phyloP scores from a whole-genome alignment of 2,329 filamentous ascomycete genomes.

The Proliferodiscus dingleyae region DNA sequence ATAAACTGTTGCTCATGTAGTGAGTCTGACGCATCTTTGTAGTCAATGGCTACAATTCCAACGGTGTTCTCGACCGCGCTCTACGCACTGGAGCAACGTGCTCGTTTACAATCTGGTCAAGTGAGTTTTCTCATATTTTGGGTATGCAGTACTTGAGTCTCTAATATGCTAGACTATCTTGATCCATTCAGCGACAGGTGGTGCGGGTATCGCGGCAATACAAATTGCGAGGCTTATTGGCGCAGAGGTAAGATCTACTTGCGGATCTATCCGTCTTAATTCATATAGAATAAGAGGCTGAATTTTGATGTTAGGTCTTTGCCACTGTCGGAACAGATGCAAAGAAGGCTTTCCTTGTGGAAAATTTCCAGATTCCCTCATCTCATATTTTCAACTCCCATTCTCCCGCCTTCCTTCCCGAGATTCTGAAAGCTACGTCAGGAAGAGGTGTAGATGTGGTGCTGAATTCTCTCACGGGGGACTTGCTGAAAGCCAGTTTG shows the following conservation, averaged over 20 bases:
- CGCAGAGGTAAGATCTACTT: constrained; percentile 4
- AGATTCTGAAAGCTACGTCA: constrained; percentile 17
- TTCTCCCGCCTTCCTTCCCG: constrained; percentile 18
- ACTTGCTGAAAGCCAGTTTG: constrained; percentile 26
- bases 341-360: constrained; percentile 14
- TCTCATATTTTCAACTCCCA: constrained; percentile 15
- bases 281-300: neutral
- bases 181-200: constrained; percentile 17
- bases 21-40: neutral
- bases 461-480: constrained; percentile 23
- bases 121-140: neutral
- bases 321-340: constrained; percentile 15
- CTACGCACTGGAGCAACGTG: constrained; percentile 30
- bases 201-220: constrained; percentile 19
- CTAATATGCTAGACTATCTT: constrained; percentile 10
- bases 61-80: constrained; percentile 31
- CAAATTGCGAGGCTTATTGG: constrained; percentile 9
- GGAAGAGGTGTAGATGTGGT: constrained; percentile 25
- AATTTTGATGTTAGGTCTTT: constrained; percentile 13
- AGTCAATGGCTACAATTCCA: constrained; percentile 19
- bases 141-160: neutral
- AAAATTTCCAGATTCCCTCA: constrained; percentile 3
- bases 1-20: neutral
- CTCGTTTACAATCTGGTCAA: constrained; percentile 21
- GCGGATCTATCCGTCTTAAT: neutral